These are phyloP conservation scores for Aspergillus flavus DNA, from an alignment of 2,329 filamentous ascomycete species.

Conservation along the genomic window DNA sequence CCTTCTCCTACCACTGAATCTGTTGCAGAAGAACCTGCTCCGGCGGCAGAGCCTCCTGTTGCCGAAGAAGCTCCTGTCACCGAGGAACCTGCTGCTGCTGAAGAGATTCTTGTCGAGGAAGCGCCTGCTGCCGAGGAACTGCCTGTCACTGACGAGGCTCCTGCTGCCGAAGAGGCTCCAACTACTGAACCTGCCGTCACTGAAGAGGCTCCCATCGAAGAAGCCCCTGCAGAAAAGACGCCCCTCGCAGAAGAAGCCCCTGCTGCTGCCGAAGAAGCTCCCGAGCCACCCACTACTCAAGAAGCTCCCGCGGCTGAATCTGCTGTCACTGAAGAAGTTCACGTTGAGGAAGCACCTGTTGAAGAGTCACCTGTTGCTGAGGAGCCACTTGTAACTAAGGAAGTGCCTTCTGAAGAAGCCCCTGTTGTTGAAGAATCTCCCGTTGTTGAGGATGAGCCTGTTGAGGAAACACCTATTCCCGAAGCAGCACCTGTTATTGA, in stretches of 20 bases:
- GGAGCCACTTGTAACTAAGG: constrained; percentile 22
- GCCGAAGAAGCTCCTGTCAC: constrained; percentile 16
- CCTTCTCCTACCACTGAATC: constrained; percentile 2
- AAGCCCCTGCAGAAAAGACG: constrained; percentile 15
- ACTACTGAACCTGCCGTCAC: constrained; percentile 13
- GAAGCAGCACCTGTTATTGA: constrained; percentile 16
- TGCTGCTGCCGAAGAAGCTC: constrained; percentile 18
- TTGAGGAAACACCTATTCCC: constrained; percentile 12
- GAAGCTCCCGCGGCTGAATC: constrained; percentile 19
- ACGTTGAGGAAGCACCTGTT: constrained; percentile 14
- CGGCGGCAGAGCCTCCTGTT: constrained; percentile 17
- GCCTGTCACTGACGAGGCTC: constrained; percentile 15
- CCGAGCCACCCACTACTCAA: not conserved
- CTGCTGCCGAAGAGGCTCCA: constrained; percentile 18
- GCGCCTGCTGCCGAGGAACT: constrained; percentile 11
- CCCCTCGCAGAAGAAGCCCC: constrained; percentile 15
- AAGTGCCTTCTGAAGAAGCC: constrained; percentile 12
- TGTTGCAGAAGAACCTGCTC: constrained; percentile 8
- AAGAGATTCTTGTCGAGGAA: constrained; percentile 13
- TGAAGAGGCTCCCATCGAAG: constrained; percentile 18
- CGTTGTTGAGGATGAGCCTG: constrained; percentile 15
- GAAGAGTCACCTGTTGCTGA: constrained; percentile 17
- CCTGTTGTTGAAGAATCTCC: not conserved
- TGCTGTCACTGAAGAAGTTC: constrained; percentile 3
- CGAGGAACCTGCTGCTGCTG: constrained; percentile 17